Conservation (phyloP, 2,329 filamentous ascomycete species). For the Salinomyces thailandicus region DNA sequence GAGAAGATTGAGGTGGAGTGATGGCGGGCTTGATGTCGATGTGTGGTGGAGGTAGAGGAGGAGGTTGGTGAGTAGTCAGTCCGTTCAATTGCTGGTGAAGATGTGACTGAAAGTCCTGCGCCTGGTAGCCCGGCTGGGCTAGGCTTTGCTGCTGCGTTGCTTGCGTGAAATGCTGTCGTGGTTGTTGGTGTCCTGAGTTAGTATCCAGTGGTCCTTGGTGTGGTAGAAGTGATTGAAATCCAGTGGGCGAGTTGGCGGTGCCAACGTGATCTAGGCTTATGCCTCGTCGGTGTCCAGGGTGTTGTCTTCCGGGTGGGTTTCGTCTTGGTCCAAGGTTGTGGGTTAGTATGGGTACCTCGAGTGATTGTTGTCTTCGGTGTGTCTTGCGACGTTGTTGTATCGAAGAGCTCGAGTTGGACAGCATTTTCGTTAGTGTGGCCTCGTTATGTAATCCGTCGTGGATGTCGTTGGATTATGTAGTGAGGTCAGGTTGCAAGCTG, state of each 20-base stretch:
- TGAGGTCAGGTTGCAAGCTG: conserved; percentile 40
- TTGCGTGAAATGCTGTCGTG: conserved; percentile 77
- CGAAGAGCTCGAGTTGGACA: conserved; percentile 60
- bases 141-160: conserved; percentile 82
- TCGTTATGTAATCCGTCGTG: neutral
- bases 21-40: conserved; percentile 10
- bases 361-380: conserved; percentile 82
- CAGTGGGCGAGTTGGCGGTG: conserved; percentile 14
- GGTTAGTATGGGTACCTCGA: conserved; percentile 63
- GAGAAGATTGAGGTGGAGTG: conserved; percentile 7
- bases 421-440: conserved; percentile 46
- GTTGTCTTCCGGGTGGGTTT: conserved; percentile 28
- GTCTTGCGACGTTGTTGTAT: conserved; percentile 63
- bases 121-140: conserved; percentile 59
- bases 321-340: conserved; percentile 51
- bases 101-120: conserved; percentile 32
- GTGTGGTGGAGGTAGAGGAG: conserved; percentile 5
- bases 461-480: no score
- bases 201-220: conserved; percentile 30
- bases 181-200: conserved; percentile 45
- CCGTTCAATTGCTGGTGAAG: conserved; percentile 44
- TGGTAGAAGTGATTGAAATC: conserved; percentile 46
- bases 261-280: conserved; percentile 65
- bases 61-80: conserved; percentile 16
- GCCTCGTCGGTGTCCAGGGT: conserved; percentile 60